A percentile compares a stretch with the other conserved stretches of the same genome.
These are phyloP conservation scores for Wickerhamiella siamensis DNA, from an alignment of 805 yeast species.

Conservation along the genomic window DNA sequence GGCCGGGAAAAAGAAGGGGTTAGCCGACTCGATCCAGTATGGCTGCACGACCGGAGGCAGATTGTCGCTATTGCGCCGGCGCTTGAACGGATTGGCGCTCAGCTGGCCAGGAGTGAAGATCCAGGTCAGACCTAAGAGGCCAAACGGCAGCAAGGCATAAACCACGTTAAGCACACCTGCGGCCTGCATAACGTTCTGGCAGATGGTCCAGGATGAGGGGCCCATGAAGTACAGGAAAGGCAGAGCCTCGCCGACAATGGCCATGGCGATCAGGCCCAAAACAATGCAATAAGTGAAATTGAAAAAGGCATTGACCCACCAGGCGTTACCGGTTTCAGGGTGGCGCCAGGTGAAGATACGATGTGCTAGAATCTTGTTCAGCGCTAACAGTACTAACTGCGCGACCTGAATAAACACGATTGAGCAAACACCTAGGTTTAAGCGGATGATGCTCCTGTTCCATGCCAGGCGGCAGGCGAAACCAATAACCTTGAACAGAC, in stretches of 20 bases:
- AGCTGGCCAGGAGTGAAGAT: slow-evolving; percentile 41
- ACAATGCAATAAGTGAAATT: slow-evolving; percentile 38
- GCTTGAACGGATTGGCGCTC: slow-evolving; percentile 14
- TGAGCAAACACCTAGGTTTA: slow-evolving; percentile 40
- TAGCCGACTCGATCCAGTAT: slow-evolving; percentile 61
- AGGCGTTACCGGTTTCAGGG: slow-evolving; percentile 49
- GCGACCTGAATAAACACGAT: slow-evolving; percentile 44
- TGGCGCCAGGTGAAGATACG: slow-evolving; percentile 66
- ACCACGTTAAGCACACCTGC: slow-evolving; percentile 33
- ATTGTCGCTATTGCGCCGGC: slow-evolving; percentile 22
- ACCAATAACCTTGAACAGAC: slow-evolving; percentile 41
- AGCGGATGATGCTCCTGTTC: slow-evolving; percentile 36
- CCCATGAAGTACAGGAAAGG: slow-evolving; percentile 46
- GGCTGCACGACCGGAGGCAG: slow-evolving; percentile 37
- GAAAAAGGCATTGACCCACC: slow-evolving; percentile 38
- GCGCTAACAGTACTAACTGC: slow-evolving; percentile 41
- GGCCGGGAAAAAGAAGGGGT: slow-evolving; percentile 43
- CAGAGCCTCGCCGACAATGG: slow-evolving; percentile 45
- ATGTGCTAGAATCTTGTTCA: slow-evolving; percentile 54
- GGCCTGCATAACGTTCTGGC: slow-evolving; percentile 40
- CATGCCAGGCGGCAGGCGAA: slow-evolving; percentile 44
- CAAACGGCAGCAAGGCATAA: slow-evolving; percentile 41
- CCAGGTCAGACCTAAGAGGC: slow-evolving; percentile 38
- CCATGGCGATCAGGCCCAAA: slow-evolving; percentile 46
- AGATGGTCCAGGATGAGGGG: slow-evolving; percentile 32